Base-by-base conservation (phyloP, 805 yeast genomes). In the Wickerhamomyces hampshirensis region DNA sequence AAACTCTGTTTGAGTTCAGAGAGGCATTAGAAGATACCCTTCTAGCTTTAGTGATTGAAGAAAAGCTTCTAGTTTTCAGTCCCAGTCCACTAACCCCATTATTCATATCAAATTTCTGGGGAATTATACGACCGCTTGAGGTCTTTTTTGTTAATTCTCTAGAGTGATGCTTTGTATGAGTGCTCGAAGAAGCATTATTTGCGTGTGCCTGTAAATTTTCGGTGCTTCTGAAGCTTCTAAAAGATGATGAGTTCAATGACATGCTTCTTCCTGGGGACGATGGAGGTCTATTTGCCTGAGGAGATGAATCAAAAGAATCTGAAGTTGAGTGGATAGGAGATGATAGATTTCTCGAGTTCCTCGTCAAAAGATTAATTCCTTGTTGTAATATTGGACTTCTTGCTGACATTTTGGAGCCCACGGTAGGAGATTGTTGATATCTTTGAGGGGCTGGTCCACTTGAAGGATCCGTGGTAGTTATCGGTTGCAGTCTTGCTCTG, bases 31-130 rank as follows among this genome's bases (percentile, higher is more conserved):
- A 50, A 13, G 55, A 44, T 3, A 45, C 46, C 24, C 56, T 48
- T 41, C 49, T 48, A 4, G 54, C 32, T 36, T 54, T 39, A 13
- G 46, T 34, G 51, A 51, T 33, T 1, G 76, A 65, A 2, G 75
- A 62, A 16, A 74, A 64, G 28, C 70, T 64, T 51, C 75, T 60
- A 11, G 74, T 60, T 45, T 69, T 72, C 24, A 67, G 50, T 1
- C 73, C 72, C 12, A 63, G 41, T 0, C 65, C 68, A 5, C 53
- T 31, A 3, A 42, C 26, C 10, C 46, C 47, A 34, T 42, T 44
- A 32, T 33, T 50, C 39, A 66, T 53, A 17, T 71, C 74, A 26
- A 57, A 55, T 43, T 66, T 71, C 44, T 69, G 77, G 4, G 76
- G 71, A 30, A 63, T 61, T 11, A 67, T 59, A 32, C 76, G 55